Percentiles rank a stretch among this genome's conserved stretches.
Conservation (phyloP, 2,329 filamentous ascomycete genomes). For the Periconia sp. region DNA sequence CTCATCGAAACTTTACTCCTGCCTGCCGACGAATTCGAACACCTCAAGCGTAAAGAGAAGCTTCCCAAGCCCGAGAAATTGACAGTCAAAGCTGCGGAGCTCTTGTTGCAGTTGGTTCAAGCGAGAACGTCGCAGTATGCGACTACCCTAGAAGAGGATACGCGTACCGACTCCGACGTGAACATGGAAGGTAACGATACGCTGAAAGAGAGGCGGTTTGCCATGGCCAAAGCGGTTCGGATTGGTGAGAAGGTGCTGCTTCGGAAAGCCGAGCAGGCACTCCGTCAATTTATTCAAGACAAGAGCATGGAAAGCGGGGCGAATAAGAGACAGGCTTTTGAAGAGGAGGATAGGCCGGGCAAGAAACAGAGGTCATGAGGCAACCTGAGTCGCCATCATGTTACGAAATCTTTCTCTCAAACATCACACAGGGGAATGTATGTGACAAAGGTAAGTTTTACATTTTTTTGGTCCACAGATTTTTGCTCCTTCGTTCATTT, state of each 20-base stretch:
- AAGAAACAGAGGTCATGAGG: constrained; percentile 30
- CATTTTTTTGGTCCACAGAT: constrained; percentile 16
- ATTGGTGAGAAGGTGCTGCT: constrained; percentile 73
- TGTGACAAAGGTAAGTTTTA: constrained; percentile 8
- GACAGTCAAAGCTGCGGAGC: constrained; percentile 40
- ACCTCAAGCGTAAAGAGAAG: constrained; percentile 45
- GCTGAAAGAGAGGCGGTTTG: constrained; percentile 30
- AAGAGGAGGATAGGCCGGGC: constrained; percentile 25
- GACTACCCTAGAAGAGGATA: constrained; percentile 57
- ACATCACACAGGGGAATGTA: neutral
- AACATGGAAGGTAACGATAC: constrained; percentile 14
- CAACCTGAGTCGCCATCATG: too few species aligned
- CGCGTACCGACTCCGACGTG: constrained; percentile 49
- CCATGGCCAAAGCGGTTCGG: constrained; percentile 68
- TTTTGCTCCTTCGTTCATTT: neutral
- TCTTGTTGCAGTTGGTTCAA: constrained; percentile 45
- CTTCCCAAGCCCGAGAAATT: constrained; percentile 47
- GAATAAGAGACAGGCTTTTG: constrained; percentile 30
- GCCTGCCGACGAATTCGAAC: constrained; percentile 43
- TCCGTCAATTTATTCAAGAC: constrained; percentile 35
- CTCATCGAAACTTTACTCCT: constrained; percentile 51
- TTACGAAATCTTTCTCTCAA: neutral
- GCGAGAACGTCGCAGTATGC: constrained; percentile 52
- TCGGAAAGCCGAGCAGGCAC: constrained; percentile 51
- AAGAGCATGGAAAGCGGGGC: constrained; percentile 9